Base-by-base conservation (phyloP, 2,329 filamentous ascomycete species). In the Calonectria montana region DNA sequence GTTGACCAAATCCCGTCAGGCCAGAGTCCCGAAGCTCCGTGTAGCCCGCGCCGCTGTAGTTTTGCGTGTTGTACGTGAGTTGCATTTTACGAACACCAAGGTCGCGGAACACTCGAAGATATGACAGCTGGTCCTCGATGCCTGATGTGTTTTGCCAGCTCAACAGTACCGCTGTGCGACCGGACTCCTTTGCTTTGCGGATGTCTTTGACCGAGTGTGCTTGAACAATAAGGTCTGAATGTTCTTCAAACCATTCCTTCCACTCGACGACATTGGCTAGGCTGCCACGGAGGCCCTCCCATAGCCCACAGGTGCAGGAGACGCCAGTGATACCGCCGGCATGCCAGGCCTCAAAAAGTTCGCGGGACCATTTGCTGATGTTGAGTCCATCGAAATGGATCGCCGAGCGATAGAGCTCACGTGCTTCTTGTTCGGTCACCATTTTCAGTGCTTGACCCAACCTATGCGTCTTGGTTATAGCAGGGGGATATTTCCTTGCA, bases 241-340 rank as follows among this genome's bases (percentile, higher is more conserved):
- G 80, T 73, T 84, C 80, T 67, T 85, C 83, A 64, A 85, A 85
- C 84, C 83, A 85, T 66, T 83, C 80, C 75, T 85, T 85, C 83
- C 83, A 85, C 59, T 84, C 81, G 13, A 85, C 82, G 1, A 84
- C 82, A 43, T 84, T 83, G 63, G 80, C 75, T n/a, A 85, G 81
- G 41, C 80, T 82, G 37, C 74, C 81, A 10, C 82, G 78, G 63
- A 85, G 82, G 3, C 81, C 81, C 67, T 85, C 82, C 83, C 83
- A 85, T 12, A 85, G 78, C 3, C 82, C 80, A 62, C 82, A 84
- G 0, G 83, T 85, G 73, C 82, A 84, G 4, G 82, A 84, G 3
- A 85, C 83, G n/a, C 83, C 83, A 15, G 82, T 83, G 65, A 85
- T 83, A 39, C 83, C 83, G 13, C 83, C 82, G 8, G 77, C 73